phyloP scores from a whole-genome alignment of 495 filamentous ascomycete genomes.

The Penicillium angulare region DNA sequence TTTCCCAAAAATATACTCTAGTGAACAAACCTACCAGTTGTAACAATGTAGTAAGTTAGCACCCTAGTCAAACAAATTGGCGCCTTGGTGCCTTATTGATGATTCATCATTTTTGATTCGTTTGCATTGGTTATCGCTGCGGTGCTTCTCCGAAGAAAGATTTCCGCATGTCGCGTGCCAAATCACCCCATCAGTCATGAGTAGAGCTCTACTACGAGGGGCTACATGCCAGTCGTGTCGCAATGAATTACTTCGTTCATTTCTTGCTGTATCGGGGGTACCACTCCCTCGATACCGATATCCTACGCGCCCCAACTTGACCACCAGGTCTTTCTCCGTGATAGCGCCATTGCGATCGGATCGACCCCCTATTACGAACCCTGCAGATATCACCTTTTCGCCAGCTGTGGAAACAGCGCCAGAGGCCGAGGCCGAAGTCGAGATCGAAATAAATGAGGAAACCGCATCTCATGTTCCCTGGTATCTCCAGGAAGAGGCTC shows the following conservation, averaged over 20 bases:
- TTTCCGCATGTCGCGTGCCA: neutral
- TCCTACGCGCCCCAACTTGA: constrained; percentile 14
- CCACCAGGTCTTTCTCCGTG: constrained; percentile 26
- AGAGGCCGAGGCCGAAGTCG: too few species aligned
- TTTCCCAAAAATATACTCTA: too few species aligned
- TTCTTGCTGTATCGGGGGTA: constrained; percentile 20
- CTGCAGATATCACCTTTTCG: constrained; percentile 12
- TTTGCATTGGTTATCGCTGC: constrained; percentile 23
- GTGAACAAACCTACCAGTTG: too few species aligned
- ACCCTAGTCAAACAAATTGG: too few species aligned
- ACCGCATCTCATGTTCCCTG: constrained; percentile 59
- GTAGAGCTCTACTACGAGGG: constrained; percentile 25
- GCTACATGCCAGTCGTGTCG: constrained; percentile 28
- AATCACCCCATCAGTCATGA: constrained; percentile 27
- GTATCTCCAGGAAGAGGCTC: constrained; percentile 76
- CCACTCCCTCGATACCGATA: constrained; percentile 19
- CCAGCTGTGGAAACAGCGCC: constrained; percentile 7
- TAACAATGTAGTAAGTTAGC: too few species aligned
- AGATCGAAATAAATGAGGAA: constrained; percentile 6
- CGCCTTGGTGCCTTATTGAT: constrained; percentile 22
- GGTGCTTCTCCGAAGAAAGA: neutral
- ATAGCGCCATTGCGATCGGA: constrained; percentile 21
- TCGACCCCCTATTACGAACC: constrained; percentile 15
- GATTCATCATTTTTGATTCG: constrained; percentile 27
- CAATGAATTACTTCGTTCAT: constrained; percentile 26